Evolutionary conservation across 305 asterid species (phyloP).

Genomic region (Fraxinus angustifolia): DNA sequence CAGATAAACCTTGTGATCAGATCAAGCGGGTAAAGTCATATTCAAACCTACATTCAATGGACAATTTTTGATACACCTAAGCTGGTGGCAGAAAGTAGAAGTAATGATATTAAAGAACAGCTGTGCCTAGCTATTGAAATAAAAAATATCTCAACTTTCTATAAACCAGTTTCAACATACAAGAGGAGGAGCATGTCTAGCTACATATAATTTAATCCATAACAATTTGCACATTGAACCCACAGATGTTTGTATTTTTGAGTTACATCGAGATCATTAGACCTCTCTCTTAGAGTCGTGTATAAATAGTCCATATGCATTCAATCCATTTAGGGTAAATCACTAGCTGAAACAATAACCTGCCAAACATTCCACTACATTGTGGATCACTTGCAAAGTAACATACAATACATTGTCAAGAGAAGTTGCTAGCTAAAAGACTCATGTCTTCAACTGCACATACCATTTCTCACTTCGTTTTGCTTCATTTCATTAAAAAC

Average conservation of each 20-base stretch:
- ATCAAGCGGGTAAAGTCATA: conserved; percentile 15
- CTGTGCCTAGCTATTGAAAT: background rate
- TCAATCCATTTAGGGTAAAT: conserved; percentile 10
- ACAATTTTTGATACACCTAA: conserved; percentile 1
- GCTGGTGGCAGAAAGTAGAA: conserved; percentile 7
- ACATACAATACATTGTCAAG: conserved; percentile 6
- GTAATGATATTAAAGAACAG: background rate
- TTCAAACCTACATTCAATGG: conserved; percentile 4
- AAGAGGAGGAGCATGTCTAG: conserved; percentile 3
- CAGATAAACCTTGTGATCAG: background rate
- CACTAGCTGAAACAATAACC: background rate
- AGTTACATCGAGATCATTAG: background rate
- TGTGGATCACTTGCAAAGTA: background rate
- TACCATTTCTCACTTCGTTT: conserved; percentile 75
- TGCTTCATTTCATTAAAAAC: conserved; percentile 78
- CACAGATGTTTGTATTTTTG: no score
- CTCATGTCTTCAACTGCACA: conserved; percentile 15
- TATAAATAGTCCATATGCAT: conserved; percentile 3
- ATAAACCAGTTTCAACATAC: conserved; percentile 8
- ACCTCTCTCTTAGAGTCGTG: background rate
- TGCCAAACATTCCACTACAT: conserved; percentile 6
- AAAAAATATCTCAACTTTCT: background rate
- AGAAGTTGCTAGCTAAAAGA: conserved; percentile 17
- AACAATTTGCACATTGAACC: background rate
- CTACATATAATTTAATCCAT: background rate